A percentile compares a stretch with the other conserved stretches of the same genome.
Conservation (phyloP, 352 stramenopile species). For the Blastocystis sp. region DNA sequence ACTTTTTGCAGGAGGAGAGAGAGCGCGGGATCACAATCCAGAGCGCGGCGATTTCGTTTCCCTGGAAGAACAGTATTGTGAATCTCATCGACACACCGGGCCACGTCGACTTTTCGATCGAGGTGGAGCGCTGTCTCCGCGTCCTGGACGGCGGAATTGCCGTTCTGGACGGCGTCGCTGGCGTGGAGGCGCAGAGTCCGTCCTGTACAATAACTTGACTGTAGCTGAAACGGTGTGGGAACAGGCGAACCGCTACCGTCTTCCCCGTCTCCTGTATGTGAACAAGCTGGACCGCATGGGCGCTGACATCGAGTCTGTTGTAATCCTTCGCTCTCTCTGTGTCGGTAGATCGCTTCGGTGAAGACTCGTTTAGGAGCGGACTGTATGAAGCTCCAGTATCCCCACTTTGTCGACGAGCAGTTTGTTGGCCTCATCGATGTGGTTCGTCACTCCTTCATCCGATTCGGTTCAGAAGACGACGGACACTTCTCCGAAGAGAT, state of each 20-base stretch:
- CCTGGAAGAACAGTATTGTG: constrained; percentile 81
- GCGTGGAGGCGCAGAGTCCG: constrained; percentile 77
- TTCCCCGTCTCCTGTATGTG: constrained; percentile 93
- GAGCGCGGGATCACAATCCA: constrained; percentile 95
- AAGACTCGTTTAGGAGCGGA: constrained; percentile 63
- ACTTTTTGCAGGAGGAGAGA: constrained; percentile 80
- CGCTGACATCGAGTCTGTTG: constrained; percentile 66
- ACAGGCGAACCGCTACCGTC: constrained; percentile 86
- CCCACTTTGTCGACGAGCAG: neutral
- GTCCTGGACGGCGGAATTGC: constrained; percentile 91
- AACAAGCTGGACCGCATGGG: constrained; percentile 97
- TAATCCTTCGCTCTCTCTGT: neutral
- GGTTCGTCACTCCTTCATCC: neutral
- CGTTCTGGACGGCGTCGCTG: constrained; percentile 87
- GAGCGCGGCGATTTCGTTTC: constrained; percentile 83
- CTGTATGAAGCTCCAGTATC: neutral
- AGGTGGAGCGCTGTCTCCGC: constrained; percentile 88
- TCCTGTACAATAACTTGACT: constrained; percentile 58
- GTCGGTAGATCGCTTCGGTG: constrained; percentile 66
- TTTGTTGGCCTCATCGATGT: neutral
- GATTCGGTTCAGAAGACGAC: neutral
- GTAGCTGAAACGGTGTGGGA: constrained; percentile 71
- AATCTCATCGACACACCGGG: constrained; percentile 95
- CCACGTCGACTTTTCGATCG: constrained; percentile 93
- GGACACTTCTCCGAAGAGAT: neutral